A percentile compares a stretch with the other conserved stretches of the same genome.
Evolutionary conservation across 306 rosid genomes (phyloP).

Genomic region (Glycine latifolia): DNA sequence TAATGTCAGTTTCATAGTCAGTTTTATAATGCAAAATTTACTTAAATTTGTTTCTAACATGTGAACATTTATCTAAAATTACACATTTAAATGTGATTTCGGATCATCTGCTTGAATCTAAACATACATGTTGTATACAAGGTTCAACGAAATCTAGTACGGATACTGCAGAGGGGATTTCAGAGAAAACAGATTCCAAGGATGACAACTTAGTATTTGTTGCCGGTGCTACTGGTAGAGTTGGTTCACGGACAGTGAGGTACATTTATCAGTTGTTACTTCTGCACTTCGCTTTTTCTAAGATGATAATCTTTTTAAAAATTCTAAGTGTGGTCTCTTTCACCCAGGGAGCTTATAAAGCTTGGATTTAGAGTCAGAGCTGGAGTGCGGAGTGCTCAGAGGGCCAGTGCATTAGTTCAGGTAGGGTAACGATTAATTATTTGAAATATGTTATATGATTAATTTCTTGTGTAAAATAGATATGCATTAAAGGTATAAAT

Average conservation of each 20-base stretch:
- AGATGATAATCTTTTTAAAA: too few relatives aligned
- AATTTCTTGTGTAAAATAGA: conserved; percentile 31
- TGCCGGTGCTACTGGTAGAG: conserved; percentile 97
- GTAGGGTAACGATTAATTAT: conserved; percentile 47
- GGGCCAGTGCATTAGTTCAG: conserved; percentile 72
- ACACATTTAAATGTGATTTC: neutral
- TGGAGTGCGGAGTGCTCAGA: conserved; percentile 79
- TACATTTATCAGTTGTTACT: conserved; percentile 40
- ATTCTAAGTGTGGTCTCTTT: conserved; percentile 4
- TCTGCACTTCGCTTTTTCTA: neutral
- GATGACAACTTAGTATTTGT: conserved; percentile 87
- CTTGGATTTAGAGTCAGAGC: conserved; percentile 94
- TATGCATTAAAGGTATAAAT: conserved; percentile 34
- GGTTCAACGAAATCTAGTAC: conserved; percentile 59
- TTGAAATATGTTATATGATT: conserved; percentile 9
- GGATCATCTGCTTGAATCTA: neutral
- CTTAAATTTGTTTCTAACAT: too few relatives aligned
- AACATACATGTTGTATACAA: conserved; percentile 21
- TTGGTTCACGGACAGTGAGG: conserved; percentile 98
- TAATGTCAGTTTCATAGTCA: too few relatives aligned
- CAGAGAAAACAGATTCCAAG: conserved; percentile 59
- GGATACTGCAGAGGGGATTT: conserved; percentile 47
- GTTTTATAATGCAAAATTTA: too few relatives aligned
- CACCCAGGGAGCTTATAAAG: conserved; percentile 92
- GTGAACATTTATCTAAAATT: too few relatives aligned